These are phyloP conservation scores for Ceratopteris richardii DNA, from an alignment of 75 land plant species.

Conservation along the genomic window DNA sequence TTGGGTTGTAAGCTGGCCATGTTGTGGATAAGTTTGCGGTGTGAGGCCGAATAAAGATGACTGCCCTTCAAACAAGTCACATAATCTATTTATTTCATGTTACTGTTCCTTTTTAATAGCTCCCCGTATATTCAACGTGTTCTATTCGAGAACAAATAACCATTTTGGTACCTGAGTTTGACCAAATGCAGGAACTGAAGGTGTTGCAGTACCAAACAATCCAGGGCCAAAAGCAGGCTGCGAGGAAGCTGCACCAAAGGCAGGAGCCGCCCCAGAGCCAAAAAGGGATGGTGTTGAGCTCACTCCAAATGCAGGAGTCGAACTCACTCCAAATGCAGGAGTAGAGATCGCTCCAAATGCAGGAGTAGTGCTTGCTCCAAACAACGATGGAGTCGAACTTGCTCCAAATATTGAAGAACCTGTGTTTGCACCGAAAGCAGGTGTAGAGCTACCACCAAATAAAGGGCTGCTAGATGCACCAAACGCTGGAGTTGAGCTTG, in stretches of 20 bases:
- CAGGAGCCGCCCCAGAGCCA: slow-evolving; percentile 6
- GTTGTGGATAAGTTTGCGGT: slow-evolving; percentile 21
- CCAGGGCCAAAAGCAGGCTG: slow-evolving; percentile 7
- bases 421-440: slow-evolving; percentile 2
- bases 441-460: slow-evolving; percentile 2
- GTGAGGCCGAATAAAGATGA: slow-evolving; percentile 13
- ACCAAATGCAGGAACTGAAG: slow-evolving; percentile 27
- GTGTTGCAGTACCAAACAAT: slow-evolving; percentile 12
- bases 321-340: slow-evolving; percentile 28
- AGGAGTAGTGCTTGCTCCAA: background rate
- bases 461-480: background rate
- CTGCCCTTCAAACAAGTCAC: slow-evolving; percentile 6
- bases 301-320: slow-evolving; percentile 17
- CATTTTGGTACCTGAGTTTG: slow-evolving; percentile 23
- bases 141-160: too few species aligned
- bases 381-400: slow-evolving; percentile 1
- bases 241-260: slow-evolving; percentile 17
- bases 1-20: slow-evolving; percentile 70
- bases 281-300: slow-evolving; percentile 5
- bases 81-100: too few species aligned
- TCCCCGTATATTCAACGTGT: too few species aligned
- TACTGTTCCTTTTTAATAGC: too few species aligned
- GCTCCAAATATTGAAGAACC: slow-evolving; percentile 13
- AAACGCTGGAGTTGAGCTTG: background rate
- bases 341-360: slow-evolving; percentile 11